Base-by-base conservation (phyloP, 495 filamentous ascomycete species). In the Chaetomium fimeti region DNA sequence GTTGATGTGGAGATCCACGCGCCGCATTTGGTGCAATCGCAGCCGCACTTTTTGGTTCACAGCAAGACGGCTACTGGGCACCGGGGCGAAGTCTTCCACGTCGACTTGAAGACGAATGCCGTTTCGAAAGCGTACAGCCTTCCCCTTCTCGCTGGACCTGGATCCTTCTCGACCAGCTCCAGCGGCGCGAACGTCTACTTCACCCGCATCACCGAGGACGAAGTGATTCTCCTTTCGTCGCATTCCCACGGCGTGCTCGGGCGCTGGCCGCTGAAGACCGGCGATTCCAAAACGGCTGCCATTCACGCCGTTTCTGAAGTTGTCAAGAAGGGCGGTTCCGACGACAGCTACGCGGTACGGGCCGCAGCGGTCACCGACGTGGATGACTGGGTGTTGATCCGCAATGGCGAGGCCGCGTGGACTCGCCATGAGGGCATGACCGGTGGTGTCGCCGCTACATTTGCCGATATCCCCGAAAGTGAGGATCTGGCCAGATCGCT, bases 101-200 rank as follows among this genome's bases (percentile, higher is more conserved):
- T 94, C 67, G 84, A 96, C 68, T 70, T 89, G 58, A 84, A 84
- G 71, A 84, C 82, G n/a, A 81, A 79, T 28, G 79, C 75, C 7
- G 82, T 93, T 36, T 81, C 78, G 2, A 91, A 91, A 71, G 88
- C 88, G 1, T 96, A 96, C 69, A 80, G 84, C 28, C 79, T 97
- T 5, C 89, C 92, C 2, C 83, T 84, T 40, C 62, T 91, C 27
- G 70, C 82, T 27, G 90, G 89, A 7, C 79, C 79, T 57, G 92
- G 91, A 38, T 86, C 87, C 4, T 91, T 96, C 70, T 89, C 94
- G 3, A 86, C 86, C 0, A 96, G 88, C 77, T 90, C 85, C 15
- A 81, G 84, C 49, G 88, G 86, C 62, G 84, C 88, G 3, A 91
- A 95, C 73, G 89, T 94, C 9, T 97, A 91, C 77, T 97, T 98